Evolutionary conservation across 1,139 yeast genomes (phyloP), one percentile per base, ranked within the genome.

Genomic region (Blastobotrys ciferrii): DNA sequence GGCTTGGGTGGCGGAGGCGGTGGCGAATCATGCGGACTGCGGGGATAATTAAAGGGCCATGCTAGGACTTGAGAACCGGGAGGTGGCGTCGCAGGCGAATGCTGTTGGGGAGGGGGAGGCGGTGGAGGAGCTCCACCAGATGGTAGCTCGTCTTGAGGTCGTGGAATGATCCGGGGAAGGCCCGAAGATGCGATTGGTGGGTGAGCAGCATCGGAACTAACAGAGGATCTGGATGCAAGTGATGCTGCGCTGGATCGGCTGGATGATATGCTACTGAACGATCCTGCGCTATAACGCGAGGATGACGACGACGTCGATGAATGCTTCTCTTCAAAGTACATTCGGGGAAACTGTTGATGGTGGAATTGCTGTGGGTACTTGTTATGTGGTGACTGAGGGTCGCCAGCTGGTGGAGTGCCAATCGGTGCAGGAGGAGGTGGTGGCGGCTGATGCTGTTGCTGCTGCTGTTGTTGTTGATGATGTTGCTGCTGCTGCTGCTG

Each of bases 131-230:
- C 32, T 11, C 25, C 33, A 14, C 43, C 25, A 33, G 15, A 38
- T 3, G 49, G 43, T 3, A 52, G 42, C 25, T 53, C 55, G 31
- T 53, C 55, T 28, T 53, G 55, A 2, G 55, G 55, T 7, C 57
- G 41, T 9, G 57, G 53, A 2, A 53, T 43, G 13, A 53, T 53
- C 19, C 57, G 46, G 12, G 57, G 57, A 17, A 53, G 40, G 25
- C 17, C 33, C 38, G 43, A 20, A 7, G 43, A 14, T 4, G 32
- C 31, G 11, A 23, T 12, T n/a, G 35, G 38, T 4, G 37, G 37
- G 9, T 42, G 45, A n/a, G 45, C 32, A 13, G 45, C 28, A 3
- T 33, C 20, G 12, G 32, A 33, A 11, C 17, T n/a, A 11, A 33
- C 28, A 14, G 38, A 33, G 11, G 38, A 33, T 6, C 13, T 17